Evolutionary conservation across 2,329 filamentous ascomycete species (phyloP).

Genomic region (Thelonectria olida): DNA sequence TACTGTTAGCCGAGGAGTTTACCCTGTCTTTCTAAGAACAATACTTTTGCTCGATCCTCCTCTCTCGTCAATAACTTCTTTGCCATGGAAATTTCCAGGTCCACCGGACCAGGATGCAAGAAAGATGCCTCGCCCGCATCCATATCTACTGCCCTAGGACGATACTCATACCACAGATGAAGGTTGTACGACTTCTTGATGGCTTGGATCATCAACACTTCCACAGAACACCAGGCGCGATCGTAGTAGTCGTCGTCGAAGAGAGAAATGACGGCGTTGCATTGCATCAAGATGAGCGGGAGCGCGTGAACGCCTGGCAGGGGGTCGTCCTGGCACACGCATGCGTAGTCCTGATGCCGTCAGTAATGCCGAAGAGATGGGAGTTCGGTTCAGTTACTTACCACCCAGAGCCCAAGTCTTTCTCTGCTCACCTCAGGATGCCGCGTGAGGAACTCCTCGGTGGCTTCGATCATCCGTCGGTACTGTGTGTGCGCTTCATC

Average conservation of each 20-base stretch:
- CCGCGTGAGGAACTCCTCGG: conserved; percentile 39
- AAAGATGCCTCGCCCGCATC: neutral
- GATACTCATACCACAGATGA: conserved; percentile 46
- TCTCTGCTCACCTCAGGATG: conserved; percentile 35
- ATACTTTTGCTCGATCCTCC: conserved; percentile 34
- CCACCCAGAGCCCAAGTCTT: conserved; percentile 42
- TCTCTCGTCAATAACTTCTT: conserved; percentile 32
- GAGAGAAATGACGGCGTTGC: conserved; percentile 51
- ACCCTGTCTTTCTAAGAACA: conserved; percentile 39
- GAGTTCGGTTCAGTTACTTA: conserved; percentile 22
- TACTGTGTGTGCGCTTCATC: conserved; percentile 45
- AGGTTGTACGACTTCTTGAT: conserved; percentile 43
- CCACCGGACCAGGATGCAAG: conserved; percentile 13
- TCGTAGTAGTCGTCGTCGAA: conserved; percentile 46
- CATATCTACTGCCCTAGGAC: neutral
- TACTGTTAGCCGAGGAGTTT: conserved; percentile 18
- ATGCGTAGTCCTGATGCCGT: conserved; percentile 46
- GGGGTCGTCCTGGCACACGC: conserved; percentile 48
- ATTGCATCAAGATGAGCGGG: conserved; percentile 50
- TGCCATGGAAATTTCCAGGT: conserved; percentile 15
- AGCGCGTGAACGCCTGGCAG: conserved; percentile 45
- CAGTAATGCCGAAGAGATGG: neutral
- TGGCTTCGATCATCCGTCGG: conserved; percentile 41
- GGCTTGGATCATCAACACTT: conserved; percentile 45
- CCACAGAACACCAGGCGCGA: conserved; percentile 51